These are phyloP conservation scores for Arachis stenosperma DNA, from an alignment of 306 rosid genomes.

Conservation along the genomic window DNA sequence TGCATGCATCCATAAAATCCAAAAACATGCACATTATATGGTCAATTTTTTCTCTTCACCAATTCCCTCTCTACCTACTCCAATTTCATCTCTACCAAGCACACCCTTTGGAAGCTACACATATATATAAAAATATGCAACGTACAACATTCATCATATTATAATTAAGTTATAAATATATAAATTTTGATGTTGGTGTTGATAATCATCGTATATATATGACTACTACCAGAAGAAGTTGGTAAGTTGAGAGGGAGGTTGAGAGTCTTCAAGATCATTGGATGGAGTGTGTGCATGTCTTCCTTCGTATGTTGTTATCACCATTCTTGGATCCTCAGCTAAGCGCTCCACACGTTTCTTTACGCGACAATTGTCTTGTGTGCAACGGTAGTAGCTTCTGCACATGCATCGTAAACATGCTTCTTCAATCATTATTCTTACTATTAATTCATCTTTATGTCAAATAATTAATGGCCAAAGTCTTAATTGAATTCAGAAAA, in stretches of 20 bases:
- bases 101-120: slow-evolving; percentile 18
- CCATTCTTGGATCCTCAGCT: slow-evolving; percentile 98
- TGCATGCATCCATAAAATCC: neutral
- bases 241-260: slow-evolving; percentile 60
- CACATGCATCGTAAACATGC: slow-evolving; percentile 6
- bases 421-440: too few species aligned
- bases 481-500: too few species aligned
- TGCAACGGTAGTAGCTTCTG: slow-evolving; percentile 97
- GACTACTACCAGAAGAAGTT: slow-evolving; percentile 76
- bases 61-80: slow-evolving; percentile 1
- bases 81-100: slow-evolving; percentile 41
- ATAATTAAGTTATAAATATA: too few species aligned
- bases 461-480: too few species aligned
- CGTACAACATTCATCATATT: too few species aligned
- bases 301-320: slow-evolving; percentile 96
- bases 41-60: slow-evolving; percentile 17
- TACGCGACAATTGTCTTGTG: slow-evolving; percentile 88
- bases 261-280: slow-evolving; percentile 72
- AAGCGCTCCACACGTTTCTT: slow-evolving; percentile 93
- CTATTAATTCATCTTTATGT: neutral
- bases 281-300: slow-evolving; percentile 91
- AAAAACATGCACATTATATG: neutral
- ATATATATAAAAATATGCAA: slow-evolving; percentile 9
- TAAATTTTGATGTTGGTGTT: too few species aligned
- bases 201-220: neutral